Evolutionary conservation across 164 flowering plant species (phyloP).

Genomic region (Berberis thunbergii): DNA sequence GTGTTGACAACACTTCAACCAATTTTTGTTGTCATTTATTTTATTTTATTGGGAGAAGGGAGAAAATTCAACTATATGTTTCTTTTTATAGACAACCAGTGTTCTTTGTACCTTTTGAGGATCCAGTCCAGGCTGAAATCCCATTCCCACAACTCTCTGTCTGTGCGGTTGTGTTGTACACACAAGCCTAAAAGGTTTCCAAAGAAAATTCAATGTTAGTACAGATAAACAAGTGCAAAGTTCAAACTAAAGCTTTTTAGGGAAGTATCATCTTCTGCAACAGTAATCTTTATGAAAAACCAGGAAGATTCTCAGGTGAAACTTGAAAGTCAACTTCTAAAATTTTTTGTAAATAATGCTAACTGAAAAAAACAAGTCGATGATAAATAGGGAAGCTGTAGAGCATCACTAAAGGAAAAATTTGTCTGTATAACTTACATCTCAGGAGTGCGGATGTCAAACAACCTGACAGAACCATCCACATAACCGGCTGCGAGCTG

Average conservation of each 20-base stretch:
- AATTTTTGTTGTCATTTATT: too few species aligned
- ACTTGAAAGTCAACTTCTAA: too few species aligned
- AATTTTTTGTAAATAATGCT: neutral
- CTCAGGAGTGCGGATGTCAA: constrained; percentile 81
- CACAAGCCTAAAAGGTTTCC: constrained; percentile 46
- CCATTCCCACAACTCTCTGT: constrained; percentile 71
- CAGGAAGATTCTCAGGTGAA: neutral
- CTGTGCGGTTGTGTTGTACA: constrained; percentile 57
- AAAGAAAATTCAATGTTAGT: neutral
- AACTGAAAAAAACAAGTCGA: neutral
- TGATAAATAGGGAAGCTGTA: neutral
- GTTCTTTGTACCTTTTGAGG: constrained; percentile 48
- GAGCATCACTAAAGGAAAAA: neutral
- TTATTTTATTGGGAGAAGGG: too few species aligned
- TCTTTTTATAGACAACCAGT: too few species aligned
- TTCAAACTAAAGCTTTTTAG: neutral
- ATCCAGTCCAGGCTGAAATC: constrained; percentile 94
- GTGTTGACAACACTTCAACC: too few species aligned
- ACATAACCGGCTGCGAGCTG: constrained; percentile 84
- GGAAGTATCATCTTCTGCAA: too few species aligned
- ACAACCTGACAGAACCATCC: constrained; percentile 83
- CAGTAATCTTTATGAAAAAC: neutral
- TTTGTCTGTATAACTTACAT: constrained; percentile 32
- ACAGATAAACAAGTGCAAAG: too few species aligned
- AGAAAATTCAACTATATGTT: too few species aligned